A percentile compares a stretch with the other conserved stretches of the same genome.
Conservation (phyloP, 164 flowering plant species). For the Vitis cinerea region DNA sequence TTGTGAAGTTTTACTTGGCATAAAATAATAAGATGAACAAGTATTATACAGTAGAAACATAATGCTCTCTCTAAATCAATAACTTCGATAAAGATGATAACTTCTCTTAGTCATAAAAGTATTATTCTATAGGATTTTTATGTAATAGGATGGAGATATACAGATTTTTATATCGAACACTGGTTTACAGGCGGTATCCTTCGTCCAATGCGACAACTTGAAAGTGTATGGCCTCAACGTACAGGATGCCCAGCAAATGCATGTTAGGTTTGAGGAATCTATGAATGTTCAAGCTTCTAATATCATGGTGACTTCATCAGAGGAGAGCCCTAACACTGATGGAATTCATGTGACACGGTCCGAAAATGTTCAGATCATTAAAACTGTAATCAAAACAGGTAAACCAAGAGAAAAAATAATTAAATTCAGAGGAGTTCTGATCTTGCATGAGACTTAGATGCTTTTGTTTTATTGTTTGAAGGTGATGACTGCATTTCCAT, state of each 20-base stretch:
- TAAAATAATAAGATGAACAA: too few species aligned
- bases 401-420: not conserved
- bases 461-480: conserved; percentile 13
- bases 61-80: too few species aligned
- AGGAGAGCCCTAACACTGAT: conserved; percentile 74
- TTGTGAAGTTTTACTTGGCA: too few species aligned
- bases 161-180: too few species aligned
- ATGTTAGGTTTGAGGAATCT: conserved; percentile 50
- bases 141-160: too few species aligned
- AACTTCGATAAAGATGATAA: not conserved
- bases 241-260: conserved; percentile 74
- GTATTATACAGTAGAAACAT: too few species aligned
- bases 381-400: conserved; percentile 59
- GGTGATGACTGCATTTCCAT: conserved; percentile 77
- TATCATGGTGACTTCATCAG: conserved; percentile 50
- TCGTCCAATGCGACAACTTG: conserved; percentile 54
- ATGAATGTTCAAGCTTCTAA: conserved; percentile 42
- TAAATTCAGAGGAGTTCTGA: not conserved
- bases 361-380: conserved; percentile 37
- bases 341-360: conserved; percentile 68
- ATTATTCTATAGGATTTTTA: too few species aligned
- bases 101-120: not conserved
- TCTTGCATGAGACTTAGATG: not conserved
- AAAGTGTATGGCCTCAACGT: conserved; percentile 39
- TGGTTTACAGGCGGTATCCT: conserved; percentile 61